Base-by-base conservation (phyloP, 2,329 filamentous ascomycete species). In the Aspergillus brasiliensis region DNA sequence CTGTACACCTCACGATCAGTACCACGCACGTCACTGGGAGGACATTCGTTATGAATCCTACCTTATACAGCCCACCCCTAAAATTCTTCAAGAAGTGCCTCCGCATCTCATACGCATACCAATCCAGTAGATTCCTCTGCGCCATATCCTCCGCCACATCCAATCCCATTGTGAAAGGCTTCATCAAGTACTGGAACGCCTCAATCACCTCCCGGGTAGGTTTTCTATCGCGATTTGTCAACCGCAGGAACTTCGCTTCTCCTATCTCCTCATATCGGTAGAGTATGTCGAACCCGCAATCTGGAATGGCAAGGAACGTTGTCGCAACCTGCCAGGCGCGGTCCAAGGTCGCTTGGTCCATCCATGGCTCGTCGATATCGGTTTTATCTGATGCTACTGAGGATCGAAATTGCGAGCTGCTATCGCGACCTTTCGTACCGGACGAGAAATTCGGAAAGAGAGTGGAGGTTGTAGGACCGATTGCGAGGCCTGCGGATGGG, bases 21-120 rank as follows among this genome's bases (percentile, higher is more conserved):
- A 38, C 34, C 15, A 40, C 17, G 8, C 25, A 38, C 2, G 19
- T 21, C 44, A 7, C n/a, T 31, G 8, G 10, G 8, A 11, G 6
- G 3, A 28, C 2, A 4, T 3, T 23, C 3, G 8, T n/a, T 8
- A 5, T 8, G 8, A 19, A 51, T 66, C 31, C 49, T 68, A 80
- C 78, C 67, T 74, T 54, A 15, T 68, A 60, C 5, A 81, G 60
- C 2, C 67, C 68, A 37, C 62, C 60, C 21, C 73, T 69, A 42
- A 78, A 69, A 61, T 80, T 77, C 7, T 61, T 64, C 28, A 80
- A 57, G 59, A 80, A 81, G 67, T 81, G 79, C 56, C 75, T 70
- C 46, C 75, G 69, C 11, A 77, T 73, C 63, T 80, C 77, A 61
- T 74, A 70, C n/a, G 71, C 71, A 66, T 80, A 80, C 79, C 78